A percentile compares a stretch with the other conserved stretches of the same genome.
phyloP scores from a whole-genome alignment of 1,139 yeast genomes.

The Sugiyamaella sp. region DNA sequence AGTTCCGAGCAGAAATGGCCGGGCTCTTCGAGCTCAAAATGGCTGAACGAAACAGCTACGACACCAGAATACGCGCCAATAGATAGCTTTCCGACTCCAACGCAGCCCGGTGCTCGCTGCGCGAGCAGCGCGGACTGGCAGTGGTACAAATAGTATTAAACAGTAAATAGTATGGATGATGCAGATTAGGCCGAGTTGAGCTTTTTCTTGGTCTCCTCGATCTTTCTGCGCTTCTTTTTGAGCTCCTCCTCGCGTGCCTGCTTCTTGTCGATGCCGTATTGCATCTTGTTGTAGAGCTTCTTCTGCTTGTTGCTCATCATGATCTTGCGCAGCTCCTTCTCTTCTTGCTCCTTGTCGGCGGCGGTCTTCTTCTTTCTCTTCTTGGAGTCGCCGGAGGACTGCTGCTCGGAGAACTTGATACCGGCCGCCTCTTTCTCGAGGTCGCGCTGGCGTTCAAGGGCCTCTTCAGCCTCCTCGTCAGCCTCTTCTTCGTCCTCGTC shows the following conservation, averaged over 20 bases:
- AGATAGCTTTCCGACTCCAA: conserved; percentile 6
- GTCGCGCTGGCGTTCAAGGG: conserved; percentile 71
- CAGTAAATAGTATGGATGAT: conserved; percentile 9
- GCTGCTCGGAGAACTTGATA: conserved; percentile 66
- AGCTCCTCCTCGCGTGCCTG: conserved; percentile 76
- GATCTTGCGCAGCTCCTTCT: conserved; percentile 83
- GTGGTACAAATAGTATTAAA: not conserved
- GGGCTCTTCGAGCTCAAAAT: conserved; percentile 69
- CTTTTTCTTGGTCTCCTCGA: conserved; percentile 67
- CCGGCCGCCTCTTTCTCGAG: conserved; percentile 91
- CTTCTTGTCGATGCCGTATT: conserved; percentile 85
- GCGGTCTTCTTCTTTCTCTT: conserved; percentile 39
- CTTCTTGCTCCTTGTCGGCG: conserved; percentile 64
- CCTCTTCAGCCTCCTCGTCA: conserved; percentile 43
- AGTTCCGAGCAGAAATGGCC: conserved; percentile 62
- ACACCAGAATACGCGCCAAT: conserved; percentile 55
- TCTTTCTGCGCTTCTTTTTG: conserved; percentile 75
- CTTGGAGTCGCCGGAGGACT: conserved; percentile 38
- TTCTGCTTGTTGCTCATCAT: conserved; percentile 98
- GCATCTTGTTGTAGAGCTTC: conserved; percentile 93
- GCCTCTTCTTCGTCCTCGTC: conserved; percentile 51
- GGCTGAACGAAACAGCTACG: conserved; percentile 83
- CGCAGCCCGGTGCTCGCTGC: not conserved
- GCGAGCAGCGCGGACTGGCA: not conserved
- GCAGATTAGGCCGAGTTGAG: conserved; percentile 39